Base-by-base conservation (phyloP, 495 filamentous ascomycete species). In the Hypomontagnella monticulosa region DNA sequence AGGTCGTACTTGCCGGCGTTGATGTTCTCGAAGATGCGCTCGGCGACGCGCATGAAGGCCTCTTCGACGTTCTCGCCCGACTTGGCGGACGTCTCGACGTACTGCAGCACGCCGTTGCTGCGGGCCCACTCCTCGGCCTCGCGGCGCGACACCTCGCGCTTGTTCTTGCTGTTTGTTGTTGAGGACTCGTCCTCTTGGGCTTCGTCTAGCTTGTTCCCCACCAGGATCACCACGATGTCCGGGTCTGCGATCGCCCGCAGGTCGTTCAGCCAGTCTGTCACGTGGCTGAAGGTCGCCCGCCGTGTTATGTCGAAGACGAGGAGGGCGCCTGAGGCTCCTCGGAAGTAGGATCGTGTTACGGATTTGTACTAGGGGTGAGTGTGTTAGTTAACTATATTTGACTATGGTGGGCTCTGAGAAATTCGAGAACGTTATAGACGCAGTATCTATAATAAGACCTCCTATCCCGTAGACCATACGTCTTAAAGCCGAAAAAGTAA, bases 1-100 rank as follows among this genome's bases (percentile, higher is more conserved):
- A 99, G 80, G 76, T 97, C 93, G 76, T 97, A 97, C 70, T 85
- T 91, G 2, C 95, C 95, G 18, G 89, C 88, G 78, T 96, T 92
- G 57, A 99, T 96, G 76, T 97, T 97, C 75, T 91, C 86, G 79
- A 93, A 96, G 63, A 99, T 97, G 66, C 92, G 83, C 79, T 96
- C 91, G 33, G 95, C 93, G 32, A 97, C 93, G 69, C 95, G 88
- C 72, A 96, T 83, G 69, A 99, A 99, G 2, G 95, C 95, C 58
- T 87, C 82, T 76, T 99, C 95, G 33, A 99, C 95, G 16, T 91
- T 91, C 74, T 95, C 92, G 18, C 95, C 95, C 36, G 87, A 93
- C 80, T 97, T 99, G 36, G 95, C 95, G 56, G 86, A 90, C n/a
- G 95, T 99, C 79, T 99, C 95, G 47, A 97, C 91, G 73, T 97